These are phyloP conservation scores for Dictyostelium purpureum DNA, from an alignment of 78 protist genomes.

Conservation along the genomic window DNA sequence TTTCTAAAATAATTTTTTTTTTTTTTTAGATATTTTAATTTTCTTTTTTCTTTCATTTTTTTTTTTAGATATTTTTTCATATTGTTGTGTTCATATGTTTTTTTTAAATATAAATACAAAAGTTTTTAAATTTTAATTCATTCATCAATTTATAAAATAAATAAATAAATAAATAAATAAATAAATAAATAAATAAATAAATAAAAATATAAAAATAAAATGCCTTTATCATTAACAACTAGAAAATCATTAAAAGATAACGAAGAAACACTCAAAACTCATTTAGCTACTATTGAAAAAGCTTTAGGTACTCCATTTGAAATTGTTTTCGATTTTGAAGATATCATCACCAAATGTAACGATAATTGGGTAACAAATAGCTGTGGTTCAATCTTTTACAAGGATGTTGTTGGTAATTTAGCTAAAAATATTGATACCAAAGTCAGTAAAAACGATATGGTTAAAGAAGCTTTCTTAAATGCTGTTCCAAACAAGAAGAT, in stretches of 20 bases:
- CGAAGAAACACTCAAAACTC: conserved; percentile 14
- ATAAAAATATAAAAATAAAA: too few species aligned
- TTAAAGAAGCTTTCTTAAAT: conserved; percentile 43
- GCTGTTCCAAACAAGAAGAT: neutral
- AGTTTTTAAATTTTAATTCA: too few species aligned
- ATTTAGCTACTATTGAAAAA: neutral
- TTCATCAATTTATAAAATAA: too few species aligned
- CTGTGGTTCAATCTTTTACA: conserved; percentile 51
- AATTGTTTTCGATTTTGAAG: conserved; percentile 55
- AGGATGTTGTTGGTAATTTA: conserved; percentile 2
- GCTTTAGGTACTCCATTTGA: conserved; percentile 34
- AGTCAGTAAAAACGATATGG: conserved; percentile 14
- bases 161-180: too few species aligned
- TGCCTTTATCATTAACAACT: too few species aligned
- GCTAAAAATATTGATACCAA: neutral
- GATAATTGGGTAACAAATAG: neutral
- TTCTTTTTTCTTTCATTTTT: too few species aligned
- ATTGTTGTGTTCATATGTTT: too few species aligned
- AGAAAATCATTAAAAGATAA: conserved; percentile 58
- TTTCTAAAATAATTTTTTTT: too few species aligned
- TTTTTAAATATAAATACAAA: too few species aligned
- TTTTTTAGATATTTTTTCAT: too few species aligned
- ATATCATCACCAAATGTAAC: neutral
- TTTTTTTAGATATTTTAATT: too few species aligned
- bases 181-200: too few species aligned